A percentile compares a stretch with the other conserved stretches of the same genome.
Conservation (phyloP, 768 basidiomycete genomes). For the Termitomyces titanicus region DNA sequence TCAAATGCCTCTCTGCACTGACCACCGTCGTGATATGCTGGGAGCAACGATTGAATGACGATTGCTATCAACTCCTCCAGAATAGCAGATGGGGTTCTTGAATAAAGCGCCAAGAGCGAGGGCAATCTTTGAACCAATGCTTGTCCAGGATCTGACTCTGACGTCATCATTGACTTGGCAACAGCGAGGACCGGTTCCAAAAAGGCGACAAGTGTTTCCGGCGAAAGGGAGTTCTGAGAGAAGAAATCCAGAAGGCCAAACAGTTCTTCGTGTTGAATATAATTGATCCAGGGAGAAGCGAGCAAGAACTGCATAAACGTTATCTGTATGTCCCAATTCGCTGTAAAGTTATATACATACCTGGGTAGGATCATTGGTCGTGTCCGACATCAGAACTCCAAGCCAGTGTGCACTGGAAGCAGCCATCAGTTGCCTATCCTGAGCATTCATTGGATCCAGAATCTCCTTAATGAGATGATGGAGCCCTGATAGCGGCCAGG, state of each 20-base stretch:
- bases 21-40: conserved; percentile 31
- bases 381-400: background rate
- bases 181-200: conserved; percentile 35
- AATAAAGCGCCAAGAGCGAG: conserved; percentile 33
- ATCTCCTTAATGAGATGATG: conserved; percentile 32
- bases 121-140: conserved; percentile 28
- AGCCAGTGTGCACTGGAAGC: conserved; percentile 44
- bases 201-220: conserved; percentile 15
- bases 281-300: conserved; percentile 52
- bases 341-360: background rate
- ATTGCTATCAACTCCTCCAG: conserved; percentile 48
- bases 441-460: conserved; percentile 30
- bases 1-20: conserved; percentile 1
- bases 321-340: background rate
- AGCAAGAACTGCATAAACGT: conserved; percentile 17
- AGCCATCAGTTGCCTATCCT: conserved; percentile 38
- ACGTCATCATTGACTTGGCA: conserved; percentile 19
- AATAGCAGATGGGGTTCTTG: conserved; percentile 22
- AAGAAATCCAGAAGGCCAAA: conserved; percentile 42
- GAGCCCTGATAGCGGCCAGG: conserved; percentile 32
- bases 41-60: conserved; percentile 36
- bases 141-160: conserved; percentile 20
- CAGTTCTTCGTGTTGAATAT: conserved; percentile 39
- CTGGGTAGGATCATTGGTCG: background rate
- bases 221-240: conserved; percentile 36